Evolutionary conservation across 208 protist species (phyloP), one percentile per base, ranked within the genome.

Genomic region (Acanthamoeba healyi): DNA sequence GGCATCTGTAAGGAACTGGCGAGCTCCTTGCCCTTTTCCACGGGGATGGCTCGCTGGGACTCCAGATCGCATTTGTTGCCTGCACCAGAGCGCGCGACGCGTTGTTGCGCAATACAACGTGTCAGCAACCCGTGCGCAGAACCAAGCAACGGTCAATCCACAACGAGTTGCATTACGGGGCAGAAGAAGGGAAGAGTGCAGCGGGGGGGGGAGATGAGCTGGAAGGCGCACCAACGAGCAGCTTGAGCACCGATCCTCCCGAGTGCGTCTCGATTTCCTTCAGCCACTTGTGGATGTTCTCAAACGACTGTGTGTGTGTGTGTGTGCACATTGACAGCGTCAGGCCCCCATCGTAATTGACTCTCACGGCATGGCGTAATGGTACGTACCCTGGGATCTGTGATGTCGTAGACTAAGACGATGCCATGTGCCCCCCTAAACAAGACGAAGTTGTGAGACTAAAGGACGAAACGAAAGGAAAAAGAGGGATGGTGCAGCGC

Each of bases 241-340:
- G 97, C 96, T 99, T 99, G 97, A 99, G 99, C 51, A 99, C 99
- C 84, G 99, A 99, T 94, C 99, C 99, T 70, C 97, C 98, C 22
- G 99, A 99, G 96, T 99, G 99, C 95, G 99, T 98, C 77, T 99
- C 99, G 95, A 99, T 99, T 95, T 99, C 99, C 49, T 96, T 93
- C 51, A 98, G 96, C 98, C 98, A 86, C 34, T 56, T 86, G 77
- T 56, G 77, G 38, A 86, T 86, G 77, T 86, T 86, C 10, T 86
- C 77, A 34, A 86, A 86, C 49, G 77, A 86, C 49, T 86, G 40
- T 22, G 26, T 3, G 10, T 29, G 36, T 10, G 9, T 3, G 36
- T 70, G 61, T 7, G 61, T 36, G 29, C 7, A 29, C 29, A 42
- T 3, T 3, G 14, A 74, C n/a, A 42, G 29, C 26, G 29, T 36